phyloP scores from a whole-genome alignment of 345 rosid genomes.

The Tarenaya hassleriana region DNA sequence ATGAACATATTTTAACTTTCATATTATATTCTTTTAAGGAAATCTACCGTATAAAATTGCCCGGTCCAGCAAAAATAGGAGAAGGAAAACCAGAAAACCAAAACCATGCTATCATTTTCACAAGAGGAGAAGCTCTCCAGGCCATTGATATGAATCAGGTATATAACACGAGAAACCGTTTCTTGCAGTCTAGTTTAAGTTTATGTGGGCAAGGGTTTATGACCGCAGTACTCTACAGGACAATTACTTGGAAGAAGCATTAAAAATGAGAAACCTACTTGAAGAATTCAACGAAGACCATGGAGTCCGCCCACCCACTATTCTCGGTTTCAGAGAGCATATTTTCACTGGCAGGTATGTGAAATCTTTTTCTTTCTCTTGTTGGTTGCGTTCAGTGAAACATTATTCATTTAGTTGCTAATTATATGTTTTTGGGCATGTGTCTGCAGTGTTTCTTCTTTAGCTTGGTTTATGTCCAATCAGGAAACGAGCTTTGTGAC shows the following conservation, averaged over 20 bases:
- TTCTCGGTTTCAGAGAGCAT: conserved; percentile 95
- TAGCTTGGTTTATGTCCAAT: conserved; percentile 99
- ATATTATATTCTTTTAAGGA: conserved; percentile 40
- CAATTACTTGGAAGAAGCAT: conserved; percentile 95
- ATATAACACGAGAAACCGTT: neutral
- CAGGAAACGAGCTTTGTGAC: conserved; percentile 97
- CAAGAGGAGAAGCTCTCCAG: conserved; percentile 97
- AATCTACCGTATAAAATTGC: conserved; percentile 88
- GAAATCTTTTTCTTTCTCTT: neutral
- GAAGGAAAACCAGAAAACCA: conserved; percentile 99
- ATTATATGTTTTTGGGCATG: conserved; percentile 14
- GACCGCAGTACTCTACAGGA: conserved; percentile 42
- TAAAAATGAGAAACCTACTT: conserved; percentile 92
- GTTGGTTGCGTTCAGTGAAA: neutral
- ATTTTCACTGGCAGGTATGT: conserved; percentile 91
- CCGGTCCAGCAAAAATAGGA: conserved; percentile 82
- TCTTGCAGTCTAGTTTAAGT: neutral
- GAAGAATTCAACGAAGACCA: conserved; percentile 97
- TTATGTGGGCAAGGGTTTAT: conserved; percentile 17
- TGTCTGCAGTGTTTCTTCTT: conserved; percentile 78
- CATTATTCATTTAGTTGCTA: conserved; percentile 9
- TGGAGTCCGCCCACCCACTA: conserved; percentile 85
- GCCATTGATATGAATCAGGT: conserved; percentile 99
- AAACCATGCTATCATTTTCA: conserved; percentile 85
- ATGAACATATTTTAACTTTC: conserved; percentile 6